These are phyloP conservation scores for Dalechampia spathulata DNA, from an alignment of 441 rosid genomes.

Conservation along the genomic window DNA sequence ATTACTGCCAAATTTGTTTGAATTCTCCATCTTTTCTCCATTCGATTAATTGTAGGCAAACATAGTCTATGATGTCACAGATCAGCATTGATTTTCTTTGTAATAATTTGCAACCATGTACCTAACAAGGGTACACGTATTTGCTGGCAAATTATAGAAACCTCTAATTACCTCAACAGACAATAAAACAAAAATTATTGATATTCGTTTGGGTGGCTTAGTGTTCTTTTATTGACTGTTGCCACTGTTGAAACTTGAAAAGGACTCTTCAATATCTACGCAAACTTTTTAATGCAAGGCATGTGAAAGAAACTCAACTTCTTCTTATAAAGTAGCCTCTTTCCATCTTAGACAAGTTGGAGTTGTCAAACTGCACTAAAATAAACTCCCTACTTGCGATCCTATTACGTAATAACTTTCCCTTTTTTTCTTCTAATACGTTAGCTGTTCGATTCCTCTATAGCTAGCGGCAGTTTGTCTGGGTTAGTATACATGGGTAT, in stretches of 20 bases:
- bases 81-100: too few relatives aligned
- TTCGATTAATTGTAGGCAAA: too few relatives aligned
- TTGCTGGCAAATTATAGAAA: too few relatives aligned
- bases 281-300: conserved; percentile 20
- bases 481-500: conserved; percentile 32
- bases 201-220: too few relatives aligned
- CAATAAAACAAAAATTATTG: too few relatives aligned
- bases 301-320: conserved; percentile 24
- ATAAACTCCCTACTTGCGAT: conserved; percentile 13
- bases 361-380: conserved; percentile 8
- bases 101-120: too few relatives aligned
- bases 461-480: conserved; percentile 7
- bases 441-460: background rate
- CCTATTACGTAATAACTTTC: background rate
- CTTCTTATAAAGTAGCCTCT: conserved; percentile 12
- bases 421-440: background rate
- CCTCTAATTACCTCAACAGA: too few relatives aligned
- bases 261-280: conserved; percentile 16
- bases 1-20: too few relatives aligned
- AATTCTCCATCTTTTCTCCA: too few relatives aligned
- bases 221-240: conserved; percentile 15
- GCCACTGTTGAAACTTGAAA: conserved; percentile 12
- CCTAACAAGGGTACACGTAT: too few relatives aligned
- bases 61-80: too few relatives aligned
- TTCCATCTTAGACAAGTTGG: conserved; percentile 5